These are phyloP conservation scores for Cymbidium sinense DNA, from an alignment of 106 monocot species.

Conservation along the genomic window DNA sequence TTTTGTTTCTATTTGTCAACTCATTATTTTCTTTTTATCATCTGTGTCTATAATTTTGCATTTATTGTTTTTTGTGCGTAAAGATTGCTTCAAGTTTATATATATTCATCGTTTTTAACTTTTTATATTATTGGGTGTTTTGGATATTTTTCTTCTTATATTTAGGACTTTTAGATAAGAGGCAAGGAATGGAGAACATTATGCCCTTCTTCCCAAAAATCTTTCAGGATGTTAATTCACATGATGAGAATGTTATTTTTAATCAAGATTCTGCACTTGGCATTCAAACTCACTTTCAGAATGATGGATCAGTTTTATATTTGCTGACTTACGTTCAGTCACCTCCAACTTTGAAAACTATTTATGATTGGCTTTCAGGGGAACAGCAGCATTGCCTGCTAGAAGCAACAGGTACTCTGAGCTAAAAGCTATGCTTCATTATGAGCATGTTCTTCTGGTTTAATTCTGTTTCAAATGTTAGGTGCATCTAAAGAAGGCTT, in stretches of 20 bases:
- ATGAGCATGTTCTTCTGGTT: background rate
- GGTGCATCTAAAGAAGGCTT: conserved; percentile 4
- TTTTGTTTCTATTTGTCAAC: background rate
- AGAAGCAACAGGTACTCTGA: conserved; percentile 13
- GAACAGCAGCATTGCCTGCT: conserved; percentile 1
- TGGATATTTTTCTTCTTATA: background rate
- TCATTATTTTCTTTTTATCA: background rate
- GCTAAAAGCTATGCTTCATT: background rate
- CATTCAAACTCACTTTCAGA: conserved; percentile 75
- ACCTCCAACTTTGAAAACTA: conserved; percentile 54
- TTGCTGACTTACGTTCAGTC: conserved; percentile 57
- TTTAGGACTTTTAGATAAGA: conserved; percentile 18
- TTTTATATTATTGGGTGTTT: background rate
- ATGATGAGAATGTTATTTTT: conserved; percentile 16
- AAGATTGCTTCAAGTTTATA: background rate
- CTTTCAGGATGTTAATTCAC: conserved; percentile 14
- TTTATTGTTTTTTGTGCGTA: background rate
- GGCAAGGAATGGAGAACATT: conserved; percentile 14
- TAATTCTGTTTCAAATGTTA: background rate
- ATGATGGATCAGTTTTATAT: conserved; percentile 87
- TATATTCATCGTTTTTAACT: background rate
- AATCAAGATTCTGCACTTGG: conserved; percentile 32
- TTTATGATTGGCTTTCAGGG: conserved; percentile 49
- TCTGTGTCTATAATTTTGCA: background rate
- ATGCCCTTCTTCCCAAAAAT: conserved; percentile 44